These are phyloP conservation scores for Ustilago esculenta DNA, from an alignment of 1,284 basidiomycete species.

Conservation along the genomic window DNA sequence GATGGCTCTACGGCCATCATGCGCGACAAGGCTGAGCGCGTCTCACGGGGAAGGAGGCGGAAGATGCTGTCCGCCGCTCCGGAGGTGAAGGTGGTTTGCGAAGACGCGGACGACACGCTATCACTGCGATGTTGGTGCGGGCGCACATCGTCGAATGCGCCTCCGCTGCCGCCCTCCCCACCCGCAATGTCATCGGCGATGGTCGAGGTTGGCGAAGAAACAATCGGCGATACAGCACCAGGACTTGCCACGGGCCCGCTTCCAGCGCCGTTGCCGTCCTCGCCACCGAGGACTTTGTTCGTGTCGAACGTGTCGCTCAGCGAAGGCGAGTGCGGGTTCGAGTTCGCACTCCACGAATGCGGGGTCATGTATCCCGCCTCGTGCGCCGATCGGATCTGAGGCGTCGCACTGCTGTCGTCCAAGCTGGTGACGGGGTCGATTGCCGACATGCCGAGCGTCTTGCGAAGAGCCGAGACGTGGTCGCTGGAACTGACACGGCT, in stretches of 20 bases:
- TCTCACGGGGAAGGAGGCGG: slow-evolving; percentile 92
- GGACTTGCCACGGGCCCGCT: slow-evolving; percentile 15
- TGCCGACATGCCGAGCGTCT: slow-evolving; percentile 28
- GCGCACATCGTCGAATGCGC: slow-evolving; percentile 36
- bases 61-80: slow-evolving; percentile 97
- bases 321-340: slow-evolving; percentile 48
- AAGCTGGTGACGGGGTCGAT: slow-evolving; percentile 24
- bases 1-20: slow-evolving; percentile 93
- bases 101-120: slow-evolving; percentile 71
- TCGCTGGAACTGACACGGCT: slow-evolving; percentile 46
- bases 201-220: slow-evolving; percentile 43
- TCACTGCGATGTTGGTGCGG: slow-evolving; percentile 52
- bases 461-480: slow-evolving; percentile 36
- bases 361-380: slow-evolving; percentile 63
- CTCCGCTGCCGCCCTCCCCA: slow-evolving; percentile 17
- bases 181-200: slow-evolving; percentile 26
- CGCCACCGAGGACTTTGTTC: slow-evolving; percentile 20
- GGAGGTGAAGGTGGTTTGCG: slow-evolving; percentile 77
- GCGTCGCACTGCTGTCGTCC: slow-evolving; percentile 17
- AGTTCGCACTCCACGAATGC: slow-evolving; percentile 46
- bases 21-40: slow-evolving; percentile 78
- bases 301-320: slow-evolving; percentile 27
- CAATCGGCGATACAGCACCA: slow-evolving; percentile 27
- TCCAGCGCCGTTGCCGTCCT: slow-evolving; percentile 5
- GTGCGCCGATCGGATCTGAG: slow-evolving; percentile 54